Evolutionary conservation across 371 early-diverging fungal genomes (phyloP), one percentile per base, ranked within the genome.

Genomic region (Blakeslea trispora): DNA sequence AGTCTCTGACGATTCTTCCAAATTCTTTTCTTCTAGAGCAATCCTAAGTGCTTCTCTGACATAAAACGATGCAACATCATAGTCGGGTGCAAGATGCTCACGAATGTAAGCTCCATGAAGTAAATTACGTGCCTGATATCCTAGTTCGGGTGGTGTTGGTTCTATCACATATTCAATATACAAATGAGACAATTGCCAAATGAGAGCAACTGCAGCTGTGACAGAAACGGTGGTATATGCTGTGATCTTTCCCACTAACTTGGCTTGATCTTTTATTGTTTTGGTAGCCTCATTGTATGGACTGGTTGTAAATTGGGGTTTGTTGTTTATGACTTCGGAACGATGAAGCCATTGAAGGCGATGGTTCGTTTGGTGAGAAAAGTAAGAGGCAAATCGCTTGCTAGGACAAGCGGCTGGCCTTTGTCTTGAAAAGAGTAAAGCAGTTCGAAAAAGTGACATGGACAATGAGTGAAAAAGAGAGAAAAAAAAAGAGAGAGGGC

Each of bases 101-200:
- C 80, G 74, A 4, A 79, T 46, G 58, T 78, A 72, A 6, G 82
- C 82, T 10, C 80, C 80, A 24, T 76, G 76, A 1, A 82, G 66
- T 32, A 76, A 64, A 45, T 76, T 71, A 14, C 80, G 67, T 10
- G 72, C 80, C 24, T 67, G 64, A 19, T 68, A 71, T 1, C 70
- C 59, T 8, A 82, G 54, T 55, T 67, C 74, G 1, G 55, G 41
- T 5, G 82, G 80, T 39, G 81, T 81, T 0, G 73, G 19, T 42
- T 72, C 65, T 28, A 64, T 40, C 24, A 61, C 59, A 22, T 72
- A 63, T 52, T 82, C 82, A 50, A 82, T 76, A 42, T 82, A 82
- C 42, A 71, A 53, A 45, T 82, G 82, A 21, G 69, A 61, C 3
- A 74, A 55, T 61, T 79, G 76, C 75, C 74, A 79, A 17, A 67